phyloP scores from a whole-genome alignment of 176 grass and related monocot genomes.

The Oropetium thomaeum region DNA sequence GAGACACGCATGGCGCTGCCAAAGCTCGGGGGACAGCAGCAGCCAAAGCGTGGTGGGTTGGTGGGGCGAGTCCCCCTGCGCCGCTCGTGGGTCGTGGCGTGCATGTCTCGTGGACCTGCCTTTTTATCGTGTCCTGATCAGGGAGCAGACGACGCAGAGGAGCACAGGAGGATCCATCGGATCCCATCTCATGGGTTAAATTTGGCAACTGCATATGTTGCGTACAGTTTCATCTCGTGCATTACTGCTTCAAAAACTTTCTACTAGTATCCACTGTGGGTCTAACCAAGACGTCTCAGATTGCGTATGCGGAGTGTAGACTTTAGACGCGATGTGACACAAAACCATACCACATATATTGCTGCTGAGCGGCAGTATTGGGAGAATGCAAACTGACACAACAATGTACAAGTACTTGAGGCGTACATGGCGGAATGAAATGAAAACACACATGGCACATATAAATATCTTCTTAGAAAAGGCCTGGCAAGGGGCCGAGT shows the following conservation, averaged over 20 bases:
- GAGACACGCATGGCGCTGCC: conserved; percentile 33
- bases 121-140: background rate
- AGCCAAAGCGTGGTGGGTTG: background rate
- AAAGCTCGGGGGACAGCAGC: conserved; percentile 7
- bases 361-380: too few species aligned
- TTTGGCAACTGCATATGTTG: background rate
- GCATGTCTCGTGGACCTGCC: background rate
- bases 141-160: background rate
- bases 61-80: background rate
- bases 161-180: background rate
- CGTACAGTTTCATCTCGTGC: too few species aligned
- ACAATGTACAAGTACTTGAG: background rate
- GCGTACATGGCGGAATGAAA: background rate
- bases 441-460: background rate
- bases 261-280: too few species aligned
- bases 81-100: background rate
- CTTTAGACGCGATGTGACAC: too few species aligned
- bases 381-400: too few species aligned
- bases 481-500: background rate
- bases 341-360: too few species aligned
- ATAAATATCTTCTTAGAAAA: background rate
- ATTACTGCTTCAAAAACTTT: too few species aligned
- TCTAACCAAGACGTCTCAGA: too few species aligned
- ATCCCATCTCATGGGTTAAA: background rate
- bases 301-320: too few species aligned